Conservation (phyloP, 352 stramenopile genomes). For the Phytophthora colocasiae region DNA sequence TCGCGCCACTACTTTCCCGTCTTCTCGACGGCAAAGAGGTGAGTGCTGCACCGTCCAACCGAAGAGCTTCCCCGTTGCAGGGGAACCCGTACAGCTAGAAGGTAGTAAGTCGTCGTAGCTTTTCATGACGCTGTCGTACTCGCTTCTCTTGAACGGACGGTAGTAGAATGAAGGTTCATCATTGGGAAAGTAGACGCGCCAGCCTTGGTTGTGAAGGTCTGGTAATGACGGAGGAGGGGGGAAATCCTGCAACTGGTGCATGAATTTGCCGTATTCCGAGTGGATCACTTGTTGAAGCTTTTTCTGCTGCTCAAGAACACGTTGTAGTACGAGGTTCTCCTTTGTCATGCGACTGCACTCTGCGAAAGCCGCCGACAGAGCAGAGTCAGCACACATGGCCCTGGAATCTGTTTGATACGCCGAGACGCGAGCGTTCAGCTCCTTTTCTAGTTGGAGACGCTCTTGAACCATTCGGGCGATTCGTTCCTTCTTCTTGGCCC, state of each 20-base stretch:
- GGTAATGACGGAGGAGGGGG: background rate
- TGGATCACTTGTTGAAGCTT: background rate
- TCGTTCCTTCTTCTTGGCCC: conserved; percentile 1
- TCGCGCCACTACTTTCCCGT: background rate
- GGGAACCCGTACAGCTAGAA: conserved; percentile 7
- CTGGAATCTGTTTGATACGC: background rate
- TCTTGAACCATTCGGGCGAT: background rate
- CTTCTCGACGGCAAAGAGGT: background rate
- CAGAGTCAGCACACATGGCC: background rate
- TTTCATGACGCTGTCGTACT: conserved; percentile 26
- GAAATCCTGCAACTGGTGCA: background rate
- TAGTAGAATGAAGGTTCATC: conserved; percentile 36
- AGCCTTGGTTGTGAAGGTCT: background rate
- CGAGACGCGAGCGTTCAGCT: background rate
- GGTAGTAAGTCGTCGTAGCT: conserved; percentile 23
- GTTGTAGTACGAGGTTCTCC: background rate
- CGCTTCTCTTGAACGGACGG: conserved; percentile 22
- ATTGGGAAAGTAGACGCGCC: conserved; percentile 22
- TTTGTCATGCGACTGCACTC: background rate
- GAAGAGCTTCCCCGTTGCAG: conserved; percentile 22
- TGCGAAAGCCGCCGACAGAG: background rate
- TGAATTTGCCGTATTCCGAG: background rate
- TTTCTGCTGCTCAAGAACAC: background rate
- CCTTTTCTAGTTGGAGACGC: background rate
- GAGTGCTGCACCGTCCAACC: background rate